Evolutionary conservation across 192 early-diverging fungal species (phyloP).

Genomic region (Ramicandelaber brevisporus): DNA sequence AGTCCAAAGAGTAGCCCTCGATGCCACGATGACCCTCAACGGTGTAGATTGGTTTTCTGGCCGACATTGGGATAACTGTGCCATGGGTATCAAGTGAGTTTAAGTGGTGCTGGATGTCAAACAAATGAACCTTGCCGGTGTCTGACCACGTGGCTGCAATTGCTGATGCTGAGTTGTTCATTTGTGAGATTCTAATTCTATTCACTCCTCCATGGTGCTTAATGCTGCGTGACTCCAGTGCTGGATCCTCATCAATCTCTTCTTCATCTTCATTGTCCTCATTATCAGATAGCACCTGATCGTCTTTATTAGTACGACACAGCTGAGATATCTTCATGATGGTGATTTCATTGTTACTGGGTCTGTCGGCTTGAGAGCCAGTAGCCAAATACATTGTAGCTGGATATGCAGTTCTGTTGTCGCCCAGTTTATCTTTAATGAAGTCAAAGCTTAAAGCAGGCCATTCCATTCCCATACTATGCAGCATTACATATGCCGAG

Average conservation of each 20-base stretch:
- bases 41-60: constrained; percentile 47
- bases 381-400: constrained; percentile 80
- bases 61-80: constrained; percentile 22
- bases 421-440: constrained; percentile 62
- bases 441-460: constrained; percentile 95
- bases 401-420: constrained; percentile 57
- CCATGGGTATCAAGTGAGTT: constrained; percentile 64
- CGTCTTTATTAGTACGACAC: constrained; percentile 79
- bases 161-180: constrained; percentile 24
- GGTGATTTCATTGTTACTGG: constrained; percentile 70
- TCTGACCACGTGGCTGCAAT: constrained; percentile 84
- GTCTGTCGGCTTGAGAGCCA: constrained; percentile 68
- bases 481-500: constrained; percentile 90
- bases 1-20: constrained; percentile 94
- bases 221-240: constrained; percentile 60
- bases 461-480: constrained; percentile 76
- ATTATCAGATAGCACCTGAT: constrained; percentile 15
- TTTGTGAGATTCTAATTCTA: constrained; percentile 53
- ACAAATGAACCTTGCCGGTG: constrained; percentile 85
- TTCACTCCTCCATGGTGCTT: constrained; percentile 82
- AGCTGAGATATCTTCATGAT: constrained; percentile 91
- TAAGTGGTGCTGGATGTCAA: constrained; percentile 56
- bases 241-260: constrained; percentile 83
- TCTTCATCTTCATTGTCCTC: constrained; percentile 49
- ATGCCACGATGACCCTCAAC: constrained; percentile 52